Conservation (phyloP, 2,329 filamentous ascomycete species). For the Microcyclosporella mali region DNA sequence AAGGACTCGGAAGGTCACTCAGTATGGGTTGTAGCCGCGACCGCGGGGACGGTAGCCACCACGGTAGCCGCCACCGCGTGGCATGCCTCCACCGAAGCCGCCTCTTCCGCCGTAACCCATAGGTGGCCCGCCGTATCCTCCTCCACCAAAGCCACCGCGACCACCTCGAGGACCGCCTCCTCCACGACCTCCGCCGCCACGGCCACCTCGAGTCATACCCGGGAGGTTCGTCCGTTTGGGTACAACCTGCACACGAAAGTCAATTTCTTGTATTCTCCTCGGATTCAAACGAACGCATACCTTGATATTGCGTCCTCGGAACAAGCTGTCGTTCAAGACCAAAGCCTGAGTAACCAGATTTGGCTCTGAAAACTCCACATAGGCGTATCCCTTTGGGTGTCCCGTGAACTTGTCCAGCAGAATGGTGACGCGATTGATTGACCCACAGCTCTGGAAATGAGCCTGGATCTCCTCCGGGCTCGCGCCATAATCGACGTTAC, state of each 20-base stretch:
- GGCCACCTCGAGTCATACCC: conserved; percentile 81
- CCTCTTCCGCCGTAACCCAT: conserved; percentile 38
- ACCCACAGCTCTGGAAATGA: conserved; percentile 94
- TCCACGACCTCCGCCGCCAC: conserved; percentile 49
- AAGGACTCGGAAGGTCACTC: conserved; percentile 8
- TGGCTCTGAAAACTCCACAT: conserved; percentile 96
- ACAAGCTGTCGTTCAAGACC: conserved; percentile 91
- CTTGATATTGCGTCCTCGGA: conserved; percentile 93
- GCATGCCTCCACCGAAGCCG: conserved; percentile 14
- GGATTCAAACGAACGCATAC: conserved; percentile 44
- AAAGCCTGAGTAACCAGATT: conserved; percentile 87
- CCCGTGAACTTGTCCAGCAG: conserved; percentile 96
- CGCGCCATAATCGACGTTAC: conserved; percentile 96
- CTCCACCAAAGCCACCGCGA: conserved; percentile 42
- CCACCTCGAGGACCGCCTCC: conserved; percentile 51
- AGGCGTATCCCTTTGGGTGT: conserved; percentile 99
- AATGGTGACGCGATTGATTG: conserved; percentile 97
- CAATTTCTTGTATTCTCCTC: background rate
- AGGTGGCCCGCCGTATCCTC: conserved; percentile 14
- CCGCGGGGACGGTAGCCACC: conserved; percentile 33
- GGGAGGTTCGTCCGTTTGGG: conserved; percentile 96
- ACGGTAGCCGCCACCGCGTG: conserved; percentile 37
- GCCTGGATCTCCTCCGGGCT: conserved; percentile 97
- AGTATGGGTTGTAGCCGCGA: conserved; percentile 35
- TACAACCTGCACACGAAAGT: conserved; percentile 52